phyloP scores from a whole-genome alignment of 1,139 yeast genomes.

The Martiniozyma asiatica region DNA sequence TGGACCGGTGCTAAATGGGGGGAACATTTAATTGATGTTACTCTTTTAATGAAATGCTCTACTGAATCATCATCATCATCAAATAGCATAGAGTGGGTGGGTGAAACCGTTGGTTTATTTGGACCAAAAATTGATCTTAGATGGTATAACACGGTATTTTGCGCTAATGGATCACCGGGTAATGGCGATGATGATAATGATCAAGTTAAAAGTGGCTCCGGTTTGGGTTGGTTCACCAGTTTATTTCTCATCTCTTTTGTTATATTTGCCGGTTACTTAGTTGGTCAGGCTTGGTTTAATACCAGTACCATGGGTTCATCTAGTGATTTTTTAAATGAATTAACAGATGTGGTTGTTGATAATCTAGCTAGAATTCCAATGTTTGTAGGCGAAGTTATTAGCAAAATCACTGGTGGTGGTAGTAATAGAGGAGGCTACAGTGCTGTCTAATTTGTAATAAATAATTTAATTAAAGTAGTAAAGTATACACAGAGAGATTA shows the following conservation, averaged over 20 bases:
- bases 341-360: constrained; percentile 56
- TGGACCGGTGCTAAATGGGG: constrained; percentile 70
- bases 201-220: constrained; percentile 18
- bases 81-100: constrained; percentile 26
- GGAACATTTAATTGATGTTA: constrained; percentile 36
- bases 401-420: constrained; percentile 55
- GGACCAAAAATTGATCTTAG: constrained; percentile 18
- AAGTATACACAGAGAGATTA: too few relatives aligned
- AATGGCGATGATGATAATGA: constrained; percentile 20
- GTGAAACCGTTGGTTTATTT: constrained; percentile 21
- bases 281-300: constrained; percentile 74
- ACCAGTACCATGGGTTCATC: constrained; percentile 34
- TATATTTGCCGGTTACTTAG: constrained; percentile 57
- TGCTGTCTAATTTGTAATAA: constrained; percentile 45
- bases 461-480: background rate
- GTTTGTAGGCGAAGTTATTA: constrained; percentile 55
- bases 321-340: constrained; percentile 37
- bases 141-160: constrained; percentile 24
- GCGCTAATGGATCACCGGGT: constrained; percentile 20
- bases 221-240: constrained; percentile 77
- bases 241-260: constrained; percentile 54
- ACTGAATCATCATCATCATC: constrained; percentile 25
- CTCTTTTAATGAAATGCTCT: constrained; percentile 42
- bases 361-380: constrained; percentile 56
- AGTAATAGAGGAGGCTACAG: constrained; percentile 73